Evolutionary conservation across 257 asterid species (phyloP), one percentile per base, ranked within the genome.

Genomic region (Solanum sitiens): DNA sequence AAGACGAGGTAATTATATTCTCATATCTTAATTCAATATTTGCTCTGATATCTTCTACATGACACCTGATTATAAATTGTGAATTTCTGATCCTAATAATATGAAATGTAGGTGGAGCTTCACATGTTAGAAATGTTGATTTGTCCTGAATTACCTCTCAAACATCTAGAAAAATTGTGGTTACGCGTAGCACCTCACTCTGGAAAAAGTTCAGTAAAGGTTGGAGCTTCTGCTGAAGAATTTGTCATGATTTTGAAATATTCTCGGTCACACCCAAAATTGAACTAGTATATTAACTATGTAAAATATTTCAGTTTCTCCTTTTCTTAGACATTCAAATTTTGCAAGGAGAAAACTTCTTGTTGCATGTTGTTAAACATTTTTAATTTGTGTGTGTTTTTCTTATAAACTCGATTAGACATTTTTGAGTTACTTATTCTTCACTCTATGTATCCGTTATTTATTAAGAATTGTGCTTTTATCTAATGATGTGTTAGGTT

Each of bases 181-280:
- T 45, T 70, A 61, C 16, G 44, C 30, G 67, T 87, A 76, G 45
- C 67, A 59, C 72, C 83, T 1, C 35, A 8, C 32, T 5, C 76
- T 33, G 88, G 75, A 2, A 86, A n/a, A 63, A 27, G 5, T 21
- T 9, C 8, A 6, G 67, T 68, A 11, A 44, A 42, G 5, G 89
- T 83, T 4, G 90, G 93, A 8, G 70, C 33, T 71, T 87, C 90
- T 5, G 89, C 86, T 1, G 7, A 83, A 23, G 90, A 89, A 3
- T 89, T 87, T 6, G 83, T 87, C 42, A 87, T 89, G 90, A 85
- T 89, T 67, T 35, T 87, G 6, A n/a, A 86, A 2, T 91, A 91
- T 74, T 71, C 73, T 12, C 83, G 82, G 0, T 56, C 65, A 56
- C 65, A 56, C 65, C 65, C 11, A 56, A 16, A 7, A 56, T 56